Evolutionary conservation across 306 rosid species (phyloP), one percentile per base, ranked within the genome.

Genomic region (Sicyos baderoa): DNA sequence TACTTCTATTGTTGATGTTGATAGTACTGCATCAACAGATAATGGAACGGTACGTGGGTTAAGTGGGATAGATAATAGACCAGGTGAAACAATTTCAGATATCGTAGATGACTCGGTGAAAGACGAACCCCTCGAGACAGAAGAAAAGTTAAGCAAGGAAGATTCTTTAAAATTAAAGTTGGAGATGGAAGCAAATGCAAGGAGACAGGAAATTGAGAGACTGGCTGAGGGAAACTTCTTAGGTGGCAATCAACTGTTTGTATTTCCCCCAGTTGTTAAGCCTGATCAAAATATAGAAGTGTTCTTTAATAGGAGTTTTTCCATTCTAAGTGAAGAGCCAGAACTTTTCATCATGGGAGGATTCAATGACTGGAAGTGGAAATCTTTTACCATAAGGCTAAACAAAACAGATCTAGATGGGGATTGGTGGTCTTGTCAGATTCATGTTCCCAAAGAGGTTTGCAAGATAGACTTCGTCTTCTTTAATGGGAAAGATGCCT

Each of bases 381-480:
- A 88, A 81, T 82, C 91, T 76, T 90, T 89, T 77, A 82, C 87
- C 2, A 21, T 55, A 40, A 82, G 82, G 82, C 80, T 93, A 75
- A 76, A 60, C 74, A 84, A 80, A 82, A 70, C 96, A 12, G 58
- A 63, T 68, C 77, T 85, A 29, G 78, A 71, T 32, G 96, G 87
- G 59, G 94, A 93, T 77, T 93, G 99, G 99, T 90, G 97, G 97
- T 88, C 86, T 71, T 90, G 99, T 85, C 85, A 74, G 40, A 22
- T 90, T 65, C 80, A 88, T 67, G 88, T 93, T 73, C 99, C 97
- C 19, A 84, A 64, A 65, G 91, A 93, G 81, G 93, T 90, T 45
- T 93, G 85, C 77, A 85, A 88, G 78, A 67, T 93, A 63, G 87
- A 93, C 77, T 93, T 90, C 65, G 99, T 93, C 40, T 93, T 93